phyloP scores from a whole-genome alignment of 257 asterid genomes.

The Buddleja alternifolia region DNA sequence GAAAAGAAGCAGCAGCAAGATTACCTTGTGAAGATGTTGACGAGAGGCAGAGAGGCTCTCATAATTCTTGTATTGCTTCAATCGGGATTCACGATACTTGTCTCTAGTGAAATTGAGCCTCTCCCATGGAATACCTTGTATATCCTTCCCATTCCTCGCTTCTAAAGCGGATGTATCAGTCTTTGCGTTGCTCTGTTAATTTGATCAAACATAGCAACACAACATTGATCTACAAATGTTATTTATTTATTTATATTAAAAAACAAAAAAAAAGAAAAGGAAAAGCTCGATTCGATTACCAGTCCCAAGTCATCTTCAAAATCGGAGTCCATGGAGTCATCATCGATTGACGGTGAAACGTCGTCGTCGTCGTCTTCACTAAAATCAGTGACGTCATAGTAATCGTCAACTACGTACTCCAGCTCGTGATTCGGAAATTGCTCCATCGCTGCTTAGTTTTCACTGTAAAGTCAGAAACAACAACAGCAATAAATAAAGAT shows the following conservation, averaged over 20 bases:
- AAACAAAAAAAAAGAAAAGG: background rate
- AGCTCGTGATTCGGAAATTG: conserved; percentile 60
- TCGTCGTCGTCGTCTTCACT: conserved; percentile 48
- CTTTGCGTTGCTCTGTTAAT: conserved; percentile 57
- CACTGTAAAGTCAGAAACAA: conserved; percentile 26
- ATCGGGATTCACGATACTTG: conserved; percentile 70
- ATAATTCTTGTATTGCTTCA: conserved; percentile 82
- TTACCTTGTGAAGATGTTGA: conserved; percentile 67
- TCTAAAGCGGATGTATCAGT: conserved; percentile 84
- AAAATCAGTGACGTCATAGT: conserved; percentile 44
- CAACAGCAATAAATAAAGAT: background rate
- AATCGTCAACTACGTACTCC: conserved; percentile 55
- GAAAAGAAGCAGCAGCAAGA: background rate
- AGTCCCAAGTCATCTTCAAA: conserved; percentile 66
- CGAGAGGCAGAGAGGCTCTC: conserved; percentile 61
- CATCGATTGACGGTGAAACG: conserved; percentile 34
- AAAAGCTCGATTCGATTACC: conserved; percentile 37
- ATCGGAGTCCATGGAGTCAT: conserved; percentile 61
- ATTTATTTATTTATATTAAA: too few species aligned
- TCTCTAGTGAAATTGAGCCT: conserved; percentile 76
- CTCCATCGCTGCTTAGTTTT: conserved; percentile 56
- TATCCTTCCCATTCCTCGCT: conserved; percentile 87
- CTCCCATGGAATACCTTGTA: conserved; percentile 98
- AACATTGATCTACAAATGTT: too few species aligned
- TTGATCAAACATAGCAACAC: too few species aligned